Evolutionary conservation across 768 basidiomycete genomes (phyloP).

Genomic region (Cystobasidium ongulense): DNA sequence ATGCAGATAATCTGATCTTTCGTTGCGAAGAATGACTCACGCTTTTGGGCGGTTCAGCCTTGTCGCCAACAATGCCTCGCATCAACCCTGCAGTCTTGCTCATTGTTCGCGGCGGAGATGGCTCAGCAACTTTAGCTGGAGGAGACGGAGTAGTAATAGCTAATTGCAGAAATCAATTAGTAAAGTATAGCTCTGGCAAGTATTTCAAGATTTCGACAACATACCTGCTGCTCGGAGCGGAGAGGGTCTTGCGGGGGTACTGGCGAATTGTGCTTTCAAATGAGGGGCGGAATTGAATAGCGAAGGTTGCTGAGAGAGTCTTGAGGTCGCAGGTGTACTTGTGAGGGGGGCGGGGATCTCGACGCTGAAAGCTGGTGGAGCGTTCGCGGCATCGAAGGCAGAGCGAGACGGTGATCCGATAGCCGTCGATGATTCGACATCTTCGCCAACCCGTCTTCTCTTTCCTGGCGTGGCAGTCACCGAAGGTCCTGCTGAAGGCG

Average conservation of each 20-base stretch:
- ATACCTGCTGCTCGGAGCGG: not conserved
- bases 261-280: constrained; percentile 6
- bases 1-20: too few relatives aligned
- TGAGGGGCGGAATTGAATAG: constrained; percentile 5
- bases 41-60: not conserved
- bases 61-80: constrained; percentile 25
- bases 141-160: constrained; percentile 2
- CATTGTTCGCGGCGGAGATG: not conserved
- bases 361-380: constrained; percentile 9
- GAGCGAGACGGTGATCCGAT: not conserved
- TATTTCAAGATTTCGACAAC: not conserved
- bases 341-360: not conserved
- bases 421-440: not conserved
- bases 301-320: not conserved
- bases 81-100: constrained; percentile 16
- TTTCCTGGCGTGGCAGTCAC: constrained; percentile 15
- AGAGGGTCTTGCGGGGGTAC: constrained; percentile 16
- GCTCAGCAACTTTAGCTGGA: not conserved
- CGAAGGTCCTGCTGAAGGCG: not conserved
- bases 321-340: not conserved
- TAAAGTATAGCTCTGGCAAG: not conserved
- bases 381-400: not conserved
- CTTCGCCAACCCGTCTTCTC: constrained; percentile 13
- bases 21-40: not conserved
- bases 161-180: not conserved